Percentiles rank a stretch among this genome's conserved stretches.
These are phyloP conservation scores for Cladophialophora immunda DNA, from an alignment of 2,329 filamentous ascomycete genomes.

Conservation along the genomic window DNA sequence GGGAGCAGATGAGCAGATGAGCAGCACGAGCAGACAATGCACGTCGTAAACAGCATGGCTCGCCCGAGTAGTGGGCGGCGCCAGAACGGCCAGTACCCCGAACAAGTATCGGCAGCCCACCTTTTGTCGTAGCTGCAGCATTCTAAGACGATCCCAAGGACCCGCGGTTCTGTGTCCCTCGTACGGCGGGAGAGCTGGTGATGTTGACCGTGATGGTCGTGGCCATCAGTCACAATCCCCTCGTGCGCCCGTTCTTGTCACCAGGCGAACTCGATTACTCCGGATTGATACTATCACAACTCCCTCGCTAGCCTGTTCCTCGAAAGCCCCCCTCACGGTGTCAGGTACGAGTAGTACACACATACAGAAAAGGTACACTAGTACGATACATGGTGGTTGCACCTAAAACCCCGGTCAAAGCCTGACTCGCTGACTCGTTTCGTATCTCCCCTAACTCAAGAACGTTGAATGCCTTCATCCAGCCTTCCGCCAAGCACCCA, in stretches of 20 bases:
- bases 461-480: not conserved
- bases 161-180: not conserved
- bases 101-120: not conserved
- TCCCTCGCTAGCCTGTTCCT: not conserved
- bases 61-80: not conserved
- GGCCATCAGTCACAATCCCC: slow-evolving; percentile 3
- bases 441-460: slow-evolving; percentile 2
- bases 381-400: slow-evolving; percentile 7
- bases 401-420: not conserved
- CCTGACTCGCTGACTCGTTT: not conserved
- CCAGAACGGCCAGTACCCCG: not conserved
- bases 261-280: not conserved
- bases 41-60: slow-evolving; percentile 7
- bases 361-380: not conserved
- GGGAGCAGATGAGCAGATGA: not conserved
- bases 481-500: not conserved
- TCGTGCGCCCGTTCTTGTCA: too few relatives aligned
- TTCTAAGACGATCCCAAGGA: not conserved
- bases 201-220: not conserved
- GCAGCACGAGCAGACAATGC: not conserved
- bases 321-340: not conserved
- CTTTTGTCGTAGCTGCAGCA: not conserved
- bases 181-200: not conserved
- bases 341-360: not conserved
- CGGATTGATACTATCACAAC: not conserved